Evolutionary conservation across 305 asterid species (phyloP).

Genomic region (Striga hermonthica): DNA sequence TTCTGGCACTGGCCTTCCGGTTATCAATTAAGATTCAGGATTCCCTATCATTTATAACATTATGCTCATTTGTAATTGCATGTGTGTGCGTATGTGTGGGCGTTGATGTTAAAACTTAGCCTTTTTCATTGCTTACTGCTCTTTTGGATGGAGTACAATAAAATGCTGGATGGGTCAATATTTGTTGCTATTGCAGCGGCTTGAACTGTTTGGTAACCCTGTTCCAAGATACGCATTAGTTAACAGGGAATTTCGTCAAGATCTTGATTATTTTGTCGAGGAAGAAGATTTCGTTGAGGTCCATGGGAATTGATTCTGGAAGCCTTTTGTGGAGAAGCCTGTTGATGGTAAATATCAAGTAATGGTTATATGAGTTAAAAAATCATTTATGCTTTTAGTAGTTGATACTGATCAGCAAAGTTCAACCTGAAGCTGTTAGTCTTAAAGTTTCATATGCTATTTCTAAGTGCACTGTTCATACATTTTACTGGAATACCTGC

Average conservation of each 20-base stretch:
- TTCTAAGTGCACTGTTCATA: constrained; percentile 20
- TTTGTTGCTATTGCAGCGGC: constrained; percentile 52
- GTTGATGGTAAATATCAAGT: constrained; percentile 56
- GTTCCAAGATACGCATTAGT: constrained; percentile 88
- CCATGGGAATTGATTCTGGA: constrained; percentile 88
- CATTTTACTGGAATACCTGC: constrained; percentile 29
- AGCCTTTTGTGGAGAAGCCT: constrained; percentile 97
- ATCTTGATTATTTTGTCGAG: constrained; percentile 80
- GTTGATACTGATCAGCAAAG: constrained; percentile 9
- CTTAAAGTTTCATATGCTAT: constrained; percentile 13
- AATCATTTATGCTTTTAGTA: constrained; percentile 10
- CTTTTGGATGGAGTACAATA: neutral
- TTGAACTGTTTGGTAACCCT: constrained; percentile 77
- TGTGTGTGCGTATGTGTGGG: neutral
- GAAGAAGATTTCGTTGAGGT: constrained; percentile 95
- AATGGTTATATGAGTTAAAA: constrained; percentile 12
- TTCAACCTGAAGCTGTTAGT: constrained; percentile 23
- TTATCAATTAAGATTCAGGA: constrained; percentile 1
- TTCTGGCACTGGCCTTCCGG: constrained; percentile 12
- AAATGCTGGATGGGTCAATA: constrained; percentile 22
- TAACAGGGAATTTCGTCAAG: constrained; percentile 74
- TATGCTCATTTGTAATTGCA: neutral
- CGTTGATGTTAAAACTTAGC: neutral
- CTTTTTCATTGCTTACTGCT: constrained; percentile 13
- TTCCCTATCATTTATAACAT: neutral